Conservation (phyloP, 495 filamentous ascomycete genomes). For the Talaromyces ruber region DNA sequence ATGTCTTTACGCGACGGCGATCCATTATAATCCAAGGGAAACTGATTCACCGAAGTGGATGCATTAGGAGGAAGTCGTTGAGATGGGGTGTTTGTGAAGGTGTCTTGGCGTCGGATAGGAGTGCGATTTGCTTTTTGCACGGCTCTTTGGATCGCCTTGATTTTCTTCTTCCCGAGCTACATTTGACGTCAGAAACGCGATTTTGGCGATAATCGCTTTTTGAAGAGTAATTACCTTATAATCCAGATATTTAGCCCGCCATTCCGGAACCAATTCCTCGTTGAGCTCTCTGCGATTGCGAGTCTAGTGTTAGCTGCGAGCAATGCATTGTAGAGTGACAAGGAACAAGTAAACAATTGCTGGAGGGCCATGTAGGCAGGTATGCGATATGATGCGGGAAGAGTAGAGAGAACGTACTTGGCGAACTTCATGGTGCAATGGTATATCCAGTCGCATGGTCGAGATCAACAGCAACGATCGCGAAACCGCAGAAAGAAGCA, state of each 20-base stretch:
- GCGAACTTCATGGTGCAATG: slow-evolving; percentile 49
- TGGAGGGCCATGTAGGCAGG: neutral
- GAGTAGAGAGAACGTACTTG: slow-evolving; percentile 39
- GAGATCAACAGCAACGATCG: neutral
- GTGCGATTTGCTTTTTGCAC: slow-evolving; percentile 51
- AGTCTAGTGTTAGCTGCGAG: slow-evolving; percentile 11
- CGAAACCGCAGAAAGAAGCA: neutral
- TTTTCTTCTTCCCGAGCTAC: slow-evolving; percentile 74
- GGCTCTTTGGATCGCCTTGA: slow-evolving; percentile 72
- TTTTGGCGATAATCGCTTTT: neutral
- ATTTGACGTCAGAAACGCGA: neutral
- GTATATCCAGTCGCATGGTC: neutral
- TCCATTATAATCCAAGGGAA: slow-evolving; percentile 7
- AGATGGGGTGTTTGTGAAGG: neutral
- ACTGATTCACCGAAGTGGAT: neutral
- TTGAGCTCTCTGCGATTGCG: slow-evolving; percentile 59
- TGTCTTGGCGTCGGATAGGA: slow-evolving; percentile 18
- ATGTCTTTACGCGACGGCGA: slow-evolving; percentile 9
- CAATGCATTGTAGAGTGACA: neutral
- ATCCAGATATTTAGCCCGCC: slow-evolving; percentile 84
- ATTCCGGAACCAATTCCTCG: slow-evolving; percentile 82
- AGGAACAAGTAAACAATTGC: neutral
- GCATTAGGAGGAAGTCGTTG: neutral
- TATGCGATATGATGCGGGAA: slow-evolving; percentile 2
- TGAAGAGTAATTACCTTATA: slow-evolving; percentile 54